Percentiles rank a stretch among this genome's conserved stretches.
Conservation (phyloP, 2,329 filamentous ascomycete species). For the Cryphonectria nitschkei region DNA sequence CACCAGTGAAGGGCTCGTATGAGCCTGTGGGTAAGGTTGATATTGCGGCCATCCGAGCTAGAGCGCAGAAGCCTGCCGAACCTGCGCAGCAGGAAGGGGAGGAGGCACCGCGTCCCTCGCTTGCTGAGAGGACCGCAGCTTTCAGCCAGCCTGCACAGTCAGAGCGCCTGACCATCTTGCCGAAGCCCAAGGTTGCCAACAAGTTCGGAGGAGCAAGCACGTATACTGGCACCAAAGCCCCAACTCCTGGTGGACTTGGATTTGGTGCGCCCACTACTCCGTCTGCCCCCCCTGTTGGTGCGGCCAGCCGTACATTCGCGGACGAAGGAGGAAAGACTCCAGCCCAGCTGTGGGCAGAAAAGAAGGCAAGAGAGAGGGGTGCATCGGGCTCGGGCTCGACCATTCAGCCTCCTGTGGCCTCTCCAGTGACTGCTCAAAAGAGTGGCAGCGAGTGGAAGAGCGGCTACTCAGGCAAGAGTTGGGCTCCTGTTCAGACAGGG, state of each 20-base stretch:
- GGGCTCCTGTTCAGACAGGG: constrained; percentile 80
- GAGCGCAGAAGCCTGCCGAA: constrained; percentile 67
- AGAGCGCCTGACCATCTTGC: constrained; percentile 82
- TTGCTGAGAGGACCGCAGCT: constrained; percentile 76
- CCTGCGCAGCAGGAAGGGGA: constrained; percentile 44
- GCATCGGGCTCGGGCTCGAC: constrained; percentile 50
- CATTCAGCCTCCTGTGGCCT: constrained; percentile 47
- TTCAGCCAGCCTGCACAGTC: constrained; percentile 66
- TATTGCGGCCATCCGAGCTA: constrained; percentile 88
- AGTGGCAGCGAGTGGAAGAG: constrained; percentile 89
- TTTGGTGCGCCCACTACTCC: constrained; percentile 65
- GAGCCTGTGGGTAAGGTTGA: constrained; percentile 96
- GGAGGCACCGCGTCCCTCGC: constrained; percentile 54
- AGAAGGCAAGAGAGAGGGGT: constrained; percentile 81
- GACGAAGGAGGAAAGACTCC: constrained; percentile 95
- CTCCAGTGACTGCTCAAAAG: constrained; percentile 66
- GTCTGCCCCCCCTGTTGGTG: constrained; percentile 68
- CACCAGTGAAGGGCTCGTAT: constrained; percentile 88
- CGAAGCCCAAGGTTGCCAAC: constrained; percentile 94
- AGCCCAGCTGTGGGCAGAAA: constrained; percentile 96
- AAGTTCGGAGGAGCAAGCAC: constrained; percentile 74
- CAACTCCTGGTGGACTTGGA: constrained; percentile 69
- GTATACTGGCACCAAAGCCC: constrained; percentile 89
- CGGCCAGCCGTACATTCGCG: constrained; percentile 90
- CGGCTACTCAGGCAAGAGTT: constrained; percentile 86